Percentiles rank a stretch among this genome's conserved stretches.
These are phyloP conservation scores for Lactarius indigo DNA, from an alignment of 768 basidiomycete genomes.

Conservation along the genomic window DNA sequence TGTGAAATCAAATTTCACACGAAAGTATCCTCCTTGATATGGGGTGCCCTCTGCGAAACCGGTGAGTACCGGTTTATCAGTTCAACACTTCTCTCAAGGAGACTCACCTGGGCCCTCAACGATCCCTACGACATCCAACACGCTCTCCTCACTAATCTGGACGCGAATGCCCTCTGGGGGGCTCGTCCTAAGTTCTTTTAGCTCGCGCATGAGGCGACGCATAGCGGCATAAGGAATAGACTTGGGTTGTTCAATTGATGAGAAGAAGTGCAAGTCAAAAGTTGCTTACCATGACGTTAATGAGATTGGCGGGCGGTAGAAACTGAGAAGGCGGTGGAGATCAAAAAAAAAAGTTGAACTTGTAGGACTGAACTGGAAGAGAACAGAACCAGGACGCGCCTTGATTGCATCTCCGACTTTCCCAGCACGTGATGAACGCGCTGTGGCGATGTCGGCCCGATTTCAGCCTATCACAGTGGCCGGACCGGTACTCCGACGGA, in stretches of 20 bases:
- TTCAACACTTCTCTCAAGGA: background rate
- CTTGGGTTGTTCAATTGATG: conserved; percentile 26
- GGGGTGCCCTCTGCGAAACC: conserved; percentile 53
- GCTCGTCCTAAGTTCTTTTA: conserved; percentile 70
- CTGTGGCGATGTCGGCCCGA: background rate
- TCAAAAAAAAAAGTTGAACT: conserved; percentile 7
- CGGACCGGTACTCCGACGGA: too few species aligned
- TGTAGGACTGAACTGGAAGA: background rate
- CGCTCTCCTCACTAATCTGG: conserved; percentile 80
- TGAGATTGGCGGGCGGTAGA: background rate
- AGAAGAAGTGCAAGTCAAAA: background rate
- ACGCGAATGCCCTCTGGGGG: conserved; percentile 94
- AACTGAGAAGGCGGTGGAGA: background rate
- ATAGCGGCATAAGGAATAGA: conserved; percentile 53
- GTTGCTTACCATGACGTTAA: conserved; percentile 10
- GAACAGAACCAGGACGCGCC: background rate
- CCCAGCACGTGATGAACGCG: background rate
- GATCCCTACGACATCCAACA: conserved; percentile 82
- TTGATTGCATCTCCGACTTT: background rate
- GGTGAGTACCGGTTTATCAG: conserved; percentile 17
- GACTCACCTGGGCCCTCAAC: conserved; percentile 85
- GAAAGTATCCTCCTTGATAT: conserved; percentile 69
- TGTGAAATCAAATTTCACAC: conserved; percentile 81
- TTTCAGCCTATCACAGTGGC: too few species aligned
- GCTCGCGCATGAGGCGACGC: conserved; percentile 86